Evolutionary conservation across 176 grass and related monocot species (phyloP).

Genomic region (Echinochloa phyllopogon): DNA sequence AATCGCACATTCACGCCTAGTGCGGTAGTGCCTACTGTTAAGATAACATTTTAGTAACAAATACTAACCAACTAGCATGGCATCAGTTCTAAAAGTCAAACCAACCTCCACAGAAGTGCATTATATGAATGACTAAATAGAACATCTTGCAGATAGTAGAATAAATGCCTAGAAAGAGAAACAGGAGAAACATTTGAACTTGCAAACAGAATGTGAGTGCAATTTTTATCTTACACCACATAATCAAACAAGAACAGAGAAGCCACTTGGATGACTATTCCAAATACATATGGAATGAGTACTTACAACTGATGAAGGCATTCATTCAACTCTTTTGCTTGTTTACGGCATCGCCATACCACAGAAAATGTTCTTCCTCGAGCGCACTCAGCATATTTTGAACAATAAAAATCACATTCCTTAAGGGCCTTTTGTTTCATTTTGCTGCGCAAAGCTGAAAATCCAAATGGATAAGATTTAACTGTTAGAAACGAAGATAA

Average conservation of each 20-base stretch:
- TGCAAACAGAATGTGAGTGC: not conserved
- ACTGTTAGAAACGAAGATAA: not conserved
- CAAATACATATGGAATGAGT: conserved; percentile 18
- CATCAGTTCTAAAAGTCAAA: conserved; percentile 12
- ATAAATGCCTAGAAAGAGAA: not conserved
- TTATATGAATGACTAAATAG: not conserved
- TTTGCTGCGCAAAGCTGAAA: conserved; percentile 94
- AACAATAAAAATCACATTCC: conserved; percentile 78
- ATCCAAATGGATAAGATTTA: conserved; percentile 20
- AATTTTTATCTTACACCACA: conserved; percentile 13
- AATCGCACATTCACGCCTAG: not conserved
- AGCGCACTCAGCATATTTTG: conserved; percentile 96
- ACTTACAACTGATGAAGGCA: conserved; percentile 99
- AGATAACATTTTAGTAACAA: conserved; percentile 12
- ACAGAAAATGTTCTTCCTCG: conserved; percentile 89
- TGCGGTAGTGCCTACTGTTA: not conserved
- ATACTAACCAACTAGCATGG: not conserved
- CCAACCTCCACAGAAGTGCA: not conserved
- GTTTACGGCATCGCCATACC: conserved; percentile 83
- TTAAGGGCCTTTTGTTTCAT: conserved; percentile 95
- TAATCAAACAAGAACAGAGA: conserved; percentile 5
- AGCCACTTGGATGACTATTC: conserved; percentile 11
- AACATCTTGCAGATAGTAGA: not conserved
- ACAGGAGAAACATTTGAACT: not conserved
- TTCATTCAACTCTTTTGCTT: conserved; percentile 88